phyloP scores from a whole-genome alignment of 1,284 basidiomycete genomes.

The Cryptococcus maquisensis region DNA sequence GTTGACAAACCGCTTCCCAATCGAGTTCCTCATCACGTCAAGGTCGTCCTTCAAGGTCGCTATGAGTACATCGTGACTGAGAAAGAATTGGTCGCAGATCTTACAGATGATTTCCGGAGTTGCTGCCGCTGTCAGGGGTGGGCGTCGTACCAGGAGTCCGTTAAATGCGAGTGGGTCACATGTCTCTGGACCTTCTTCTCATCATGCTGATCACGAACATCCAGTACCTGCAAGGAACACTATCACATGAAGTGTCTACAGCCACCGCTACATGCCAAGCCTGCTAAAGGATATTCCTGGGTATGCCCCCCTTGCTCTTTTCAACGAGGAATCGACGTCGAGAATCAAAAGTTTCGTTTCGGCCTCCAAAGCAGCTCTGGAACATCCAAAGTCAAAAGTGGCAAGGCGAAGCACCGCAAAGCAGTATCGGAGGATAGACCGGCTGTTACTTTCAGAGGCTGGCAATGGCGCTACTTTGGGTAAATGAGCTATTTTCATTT shows the following conservation, averaged over 20 bases:
- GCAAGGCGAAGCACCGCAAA: slow-evolving; percentile 62
- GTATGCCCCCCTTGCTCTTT: slow-evolving; percentile 89
- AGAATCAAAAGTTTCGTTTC: slow-evolving; percentile 57
- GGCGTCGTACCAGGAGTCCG: slow-evolving; percentile 72
- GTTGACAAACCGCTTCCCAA: not conserved
- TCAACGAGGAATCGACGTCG: slow-evolving; percentile 78
- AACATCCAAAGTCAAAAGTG: slow-evolving; percentile 48
- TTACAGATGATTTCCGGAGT: slow-evolving; percentile 78
- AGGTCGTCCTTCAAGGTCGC: slow-evolving; percentile 67
- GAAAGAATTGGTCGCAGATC: slow-evolving; percentile 83
- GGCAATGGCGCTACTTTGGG: slow-evolving; percentile 97
- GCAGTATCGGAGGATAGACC: slow-evolving; percentile 58
- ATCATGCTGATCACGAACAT: not conserved
- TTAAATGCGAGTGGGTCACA: slow-evolving; percentile 69
- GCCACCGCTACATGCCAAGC: slow-evolving; percentile 90
- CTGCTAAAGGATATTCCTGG: slow-evolving; percentile 96
- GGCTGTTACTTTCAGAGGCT: slow-evolving; percentile 62
- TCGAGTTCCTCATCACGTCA: slow-evolving; percentile 72
- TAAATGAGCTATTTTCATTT: slow-evolving; percentile 48
- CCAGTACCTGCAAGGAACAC: slow-evolving; percentile 74
- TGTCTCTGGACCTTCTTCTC: not conserved
- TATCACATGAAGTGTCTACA: slow-evolving; percentile 95
- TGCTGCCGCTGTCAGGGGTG: slow-evolving; percentile 83
- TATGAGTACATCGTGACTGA: slow-evolving; percentile 96
- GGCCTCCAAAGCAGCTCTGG: not conserved